Conservation (phyloP, 148 eudicot species). For the Rhododendron kiyosumense region DNA sequence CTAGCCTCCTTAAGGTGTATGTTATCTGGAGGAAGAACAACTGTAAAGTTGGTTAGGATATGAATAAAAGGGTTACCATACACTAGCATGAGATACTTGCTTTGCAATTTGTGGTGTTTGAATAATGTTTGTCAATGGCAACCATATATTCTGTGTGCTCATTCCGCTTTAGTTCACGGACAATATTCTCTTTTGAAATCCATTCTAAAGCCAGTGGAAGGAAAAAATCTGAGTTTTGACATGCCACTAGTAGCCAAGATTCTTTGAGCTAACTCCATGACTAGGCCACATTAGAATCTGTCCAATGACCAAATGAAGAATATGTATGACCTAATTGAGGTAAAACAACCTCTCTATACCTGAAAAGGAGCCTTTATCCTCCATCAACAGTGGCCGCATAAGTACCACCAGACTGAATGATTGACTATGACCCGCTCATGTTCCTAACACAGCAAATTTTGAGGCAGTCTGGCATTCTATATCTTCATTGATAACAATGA, state of each 20-base stretch:
- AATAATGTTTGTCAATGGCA: background rate
- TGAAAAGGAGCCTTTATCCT: background rate
- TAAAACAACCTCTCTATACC: background rate
- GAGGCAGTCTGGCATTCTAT: background rate
- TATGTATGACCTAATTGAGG: background rate
- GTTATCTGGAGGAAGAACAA: background rate
- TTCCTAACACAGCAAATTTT: background rate
- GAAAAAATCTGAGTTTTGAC: background rate
- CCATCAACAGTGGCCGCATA: background rate
- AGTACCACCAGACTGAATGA: background rate
- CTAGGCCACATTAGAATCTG: background rate
- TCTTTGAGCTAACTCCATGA: background rate
- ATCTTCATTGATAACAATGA: background rate
- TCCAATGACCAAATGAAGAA: background rate
- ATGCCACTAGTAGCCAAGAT: background rate
- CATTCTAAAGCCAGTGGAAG: background rate
- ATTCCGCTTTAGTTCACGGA: background rate
- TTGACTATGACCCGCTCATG: background rate
- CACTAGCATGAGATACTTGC: background rate
- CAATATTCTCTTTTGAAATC: conserved; percentile 12
- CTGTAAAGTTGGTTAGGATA: conserved; percentile 15
- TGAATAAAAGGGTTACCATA: background rate
- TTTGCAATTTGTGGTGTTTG: background rate
- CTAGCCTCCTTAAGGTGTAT: conserved; percentile 1
- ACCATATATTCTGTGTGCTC: background rate